A percentile compares a stretch with the other conserved stretches of the same genome.
phyloP scores from a whole-genome alignment of 1,284 basidiomycete genomes.

The Cutaneotrichosporon mucoides region DNA sequence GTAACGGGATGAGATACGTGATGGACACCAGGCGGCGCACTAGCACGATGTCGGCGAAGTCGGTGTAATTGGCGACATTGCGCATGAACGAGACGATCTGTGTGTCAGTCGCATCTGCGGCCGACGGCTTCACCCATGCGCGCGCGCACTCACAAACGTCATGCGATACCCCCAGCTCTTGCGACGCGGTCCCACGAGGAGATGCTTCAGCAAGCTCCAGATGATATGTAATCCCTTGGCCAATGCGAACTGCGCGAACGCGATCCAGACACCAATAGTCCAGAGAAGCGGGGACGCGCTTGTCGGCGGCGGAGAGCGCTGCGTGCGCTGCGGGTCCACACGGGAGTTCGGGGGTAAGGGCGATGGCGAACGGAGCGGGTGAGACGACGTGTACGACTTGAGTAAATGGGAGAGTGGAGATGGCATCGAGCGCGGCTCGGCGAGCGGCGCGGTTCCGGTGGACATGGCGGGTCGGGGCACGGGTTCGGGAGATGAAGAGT shows the following conservation, averaged over 20 bases:
- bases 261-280: constrained; percentile 41
- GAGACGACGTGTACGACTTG: constrained; percentile 35
- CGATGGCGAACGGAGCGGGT: constrained; percentile 43
- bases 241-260: constrained; percentile 37
- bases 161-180: constrained; percentile 50
- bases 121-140: too few relatives aligned
- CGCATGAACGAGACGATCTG: constrained; percentile 61
- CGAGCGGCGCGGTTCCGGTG: constrained; percentile 5
- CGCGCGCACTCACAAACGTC: constrained; percentile 33
- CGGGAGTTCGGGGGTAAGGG: constrained; percentile 45
- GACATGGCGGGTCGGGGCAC: constrained; percentile 5
- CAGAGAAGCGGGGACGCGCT: constrained; percentile 35
- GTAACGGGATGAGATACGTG: constrained; percentile 76
- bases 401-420: constrained; percentile 33
- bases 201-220: constrained; percentile 38
- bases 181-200: constrained; percentile 42
- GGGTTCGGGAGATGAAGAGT: too few relatives aligned
- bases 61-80: constrained; percentile 74
- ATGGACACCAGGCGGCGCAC: constrained; percentile 77
- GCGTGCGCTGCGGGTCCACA: constrained; percentile 36
- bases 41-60: constrained; percentile 78
- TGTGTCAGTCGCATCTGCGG: too few relatives aligned
- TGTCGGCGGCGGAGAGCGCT: constrained; percentile 36
- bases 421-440: constrained; percentile 8
- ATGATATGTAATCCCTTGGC: constrained; percentile 43